A percentile compares a stretch with the other conserved stretches of the same genome.
phyloP scores from a whole-genome alignment of 2,329 filamentous ascomycete genomes.

The Macroventuria anomochaeta region DNA sequence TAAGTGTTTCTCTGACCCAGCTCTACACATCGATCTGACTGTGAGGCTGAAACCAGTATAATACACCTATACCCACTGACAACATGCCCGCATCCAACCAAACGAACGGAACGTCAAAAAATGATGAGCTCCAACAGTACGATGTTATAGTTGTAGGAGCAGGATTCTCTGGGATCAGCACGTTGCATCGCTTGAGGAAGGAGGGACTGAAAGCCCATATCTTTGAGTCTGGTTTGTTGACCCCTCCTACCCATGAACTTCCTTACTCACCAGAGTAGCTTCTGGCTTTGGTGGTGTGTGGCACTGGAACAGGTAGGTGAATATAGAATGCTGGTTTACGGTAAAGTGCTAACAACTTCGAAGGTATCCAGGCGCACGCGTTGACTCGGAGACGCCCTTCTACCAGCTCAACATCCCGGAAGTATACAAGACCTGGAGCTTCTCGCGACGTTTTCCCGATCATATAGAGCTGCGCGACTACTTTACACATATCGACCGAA shows the following conservation, averaged over 20 bases:
- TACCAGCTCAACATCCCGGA: slow-evolving; percentile 41
- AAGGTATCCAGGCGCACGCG: slow-evolving; percentile 42
- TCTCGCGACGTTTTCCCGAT: slow-evolving; percentile 32
- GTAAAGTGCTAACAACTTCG: background rate
- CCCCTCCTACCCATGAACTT: background rate
- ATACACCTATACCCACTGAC: background rate
- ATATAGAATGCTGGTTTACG: background rate
- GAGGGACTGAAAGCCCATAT: slow-evolving; percentile 28
- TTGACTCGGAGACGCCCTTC: slow-evolving; percentile 39
- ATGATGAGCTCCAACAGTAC: slow-evolving; percentile 6
- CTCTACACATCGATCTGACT: background rate
- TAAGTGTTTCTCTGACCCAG: background rate
- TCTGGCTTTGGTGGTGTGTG: slow-evolving; percentile 31
- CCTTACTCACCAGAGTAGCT: slow-evolving; percentile 1
- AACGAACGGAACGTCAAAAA: background rate
- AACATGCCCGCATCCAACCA: background rate
- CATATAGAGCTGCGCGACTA: slow-evolving; percentile 35
- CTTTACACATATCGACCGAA: slow-evolving; percentile 33
- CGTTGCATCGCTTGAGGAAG: slow-evolving; percentile 28
- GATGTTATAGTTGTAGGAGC: slow-evolving; percentile 37
- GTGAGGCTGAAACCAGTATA: background rate
- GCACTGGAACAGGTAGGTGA: slow-evolving; percentile 29
- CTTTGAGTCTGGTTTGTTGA: slow-evolving; percentile 27
- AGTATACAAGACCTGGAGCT: slow-evolving; percentile 36
- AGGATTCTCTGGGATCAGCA: slow-evolving; percentile 36